Base-by-base conservation (phyloP, 2,329 filamentous ascomycete genomes). In the Akanthomyces uredinophilus region DNA sequence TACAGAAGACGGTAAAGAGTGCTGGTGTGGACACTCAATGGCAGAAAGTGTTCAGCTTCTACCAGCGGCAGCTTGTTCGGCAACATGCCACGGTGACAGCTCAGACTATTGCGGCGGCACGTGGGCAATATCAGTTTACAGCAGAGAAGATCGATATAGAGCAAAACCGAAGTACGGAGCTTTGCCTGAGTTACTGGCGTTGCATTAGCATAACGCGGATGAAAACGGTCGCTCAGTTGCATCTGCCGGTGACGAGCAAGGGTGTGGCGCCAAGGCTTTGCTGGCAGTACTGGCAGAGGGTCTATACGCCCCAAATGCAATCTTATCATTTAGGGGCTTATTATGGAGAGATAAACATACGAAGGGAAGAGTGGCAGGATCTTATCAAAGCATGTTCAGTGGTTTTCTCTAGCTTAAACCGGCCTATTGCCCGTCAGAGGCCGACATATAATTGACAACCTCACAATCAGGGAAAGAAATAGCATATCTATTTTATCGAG, bases 1-100 rank as follows among this genome's bases (percentile, higher is more conserved):
- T 6, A 73, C 82, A 0, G 80, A 85, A 67, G 80, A 79, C 64
- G 74, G 72, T 8, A 69, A 71, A 22, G 79, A 85, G 66, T 85
- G 83, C 68, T 85, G 78, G 74, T 86, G 81, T 65, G 79, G 75
- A 39, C 65, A 66, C 13, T 63, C 63, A 3, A 68, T 72, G 39
- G 68, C 64, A 5, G 65, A 65, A 53, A 66, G 69, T 52, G 65
- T 66, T 3, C 60, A 69, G 22, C 63, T 65, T 39, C 57, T 71
- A 18, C 69, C 70, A 3, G 68, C 70, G 27, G 64, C 52, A 5
- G 67, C 65, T 24, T 72, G 70, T 37, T 62, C 64, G 35, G 66
- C 63, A 20, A 57, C 65, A 4, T 72, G 68, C 46, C 63, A 66
- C 46, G 67, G 65, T 1, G 46, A 64, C 11, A 50, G 43, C 4